These are phyloP conservation scores for Aspergillus luchuensis DNA, from an alignment of 2,329 filamentous ascomycete species.

Conservation along the genomic window DNA sequence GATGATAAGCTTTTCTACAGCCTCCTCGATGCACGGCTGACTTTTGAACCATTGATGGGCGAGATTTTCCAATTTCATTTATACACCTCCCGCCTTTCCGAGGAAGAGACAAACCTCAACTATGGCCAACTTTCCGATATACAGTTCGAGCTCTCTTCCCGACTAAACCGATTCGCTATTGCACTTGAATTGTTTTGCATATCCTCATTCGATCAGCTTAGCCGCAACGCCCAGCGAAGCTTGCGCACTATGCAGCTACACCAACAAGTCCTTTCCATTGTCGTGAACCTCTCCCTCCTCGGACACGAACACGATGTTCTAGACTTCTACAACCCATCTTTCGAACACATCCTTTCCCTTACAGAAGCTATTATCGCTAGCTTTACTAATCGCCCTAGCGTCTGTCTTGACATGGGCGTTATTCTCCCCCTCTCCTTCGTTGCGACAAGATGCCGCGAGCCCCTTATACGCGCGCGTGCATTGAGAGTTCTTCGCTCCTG, in stretches of 20 bases:
- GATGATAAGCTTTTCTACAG: neutral
- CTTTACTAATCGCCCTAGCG: conserved; percentile 15
- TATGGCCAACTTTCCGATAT: neutral
- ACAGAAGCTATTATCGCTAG: conserved; percentile 9
- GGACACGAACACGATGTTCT: neutral
- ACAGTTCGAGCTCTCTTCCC: neutral
- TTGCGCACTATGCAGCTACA: neutral
- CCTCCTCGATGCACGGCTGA: neutral
- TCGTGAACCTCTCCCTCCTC: neutral
- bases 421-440: conserved; percentile 35
- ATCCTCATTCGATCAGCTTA: neutral
- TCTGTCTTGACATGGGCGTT: conserved; percentile 34
- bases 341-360: conserved; percentile 3
- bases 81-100: neutral
- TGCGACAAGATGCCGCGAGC: conserved; percentile 33
- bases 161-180: neutral
- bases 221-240: neutral
- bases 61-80: neutral
- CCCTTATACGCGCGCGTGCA: conserved; percentile 27
- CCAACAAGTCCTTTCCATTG: neutral
- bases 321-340: conserved; percentile 6
- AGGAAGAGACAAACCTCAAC: neutral
- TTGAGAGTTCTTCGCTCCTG: conserved; percentile 29
- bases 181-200: neutral
- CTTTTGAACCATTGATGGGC: neutral